Evolutionary conservation across 768 basidiomycete species (phyloP), one percentile per base, ranked within the genome.

Genomic region (Suillus ampliporus): DNA sequence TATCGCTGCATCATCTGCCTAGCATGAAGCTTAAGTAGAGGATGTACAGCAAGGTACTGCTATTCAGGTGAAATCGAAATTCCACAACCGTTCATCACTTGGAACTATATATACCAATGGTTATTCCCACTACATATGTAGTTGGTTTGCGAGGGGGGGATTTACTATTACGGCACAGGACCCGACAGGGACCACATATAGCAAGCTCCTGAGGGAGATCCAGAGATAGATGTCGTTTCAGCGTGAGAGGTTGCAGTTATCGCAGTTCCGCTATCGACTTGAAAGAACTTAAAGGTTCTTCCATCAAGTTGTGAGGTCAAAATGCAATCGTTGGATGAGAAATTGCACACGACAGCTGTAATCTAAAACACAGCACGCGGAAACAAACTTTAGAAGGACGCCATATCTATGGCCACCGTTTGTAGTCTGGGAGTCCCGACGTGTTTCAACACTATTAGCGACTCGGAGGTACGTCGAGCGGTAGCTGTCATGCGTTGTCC

Each of bases 401-500:
- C 26, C 48, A 28, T 48, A 17, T 28, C 28, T 19, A 50, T 19
- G 48, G 11, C 28, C 28, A 50, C 48, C 28, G 19, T 19, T 11
- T 28, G 28, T 28, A 11, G 31, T 51, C 31, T 31, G 50, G 19
- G 19, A 34, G 31, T 31, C 31, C 28, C 50, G 50, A 31, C 50
- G 50, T 51, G 19, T 34, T n/a, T 34, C 17, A 17, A 50, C 15
- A 31, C n/a, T n/a, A n/a, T n/a, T n/a, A n/a, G n/a, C n/a, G n/a
- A n/a, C n/a, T n/a, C n/a, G n/a, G n/a, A 23, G 46, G 23, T 8
- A 14, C 26, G 15, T 17, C 17, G 23, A 28, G 47, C 26, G 48
- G 31, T 51, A 51, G 50, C 28, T 51, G 34, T 51, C 50, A 51
- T 51, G 50, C 50, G 31, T 51, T 51, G 34, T 51, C 50, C 11